Percentiles rank a stretch among this genome's conserved stretches.
Evolutionary conservation across 306 rosid species (phyloP).

Genomic region (Quercus berberidifolia): DNA sequence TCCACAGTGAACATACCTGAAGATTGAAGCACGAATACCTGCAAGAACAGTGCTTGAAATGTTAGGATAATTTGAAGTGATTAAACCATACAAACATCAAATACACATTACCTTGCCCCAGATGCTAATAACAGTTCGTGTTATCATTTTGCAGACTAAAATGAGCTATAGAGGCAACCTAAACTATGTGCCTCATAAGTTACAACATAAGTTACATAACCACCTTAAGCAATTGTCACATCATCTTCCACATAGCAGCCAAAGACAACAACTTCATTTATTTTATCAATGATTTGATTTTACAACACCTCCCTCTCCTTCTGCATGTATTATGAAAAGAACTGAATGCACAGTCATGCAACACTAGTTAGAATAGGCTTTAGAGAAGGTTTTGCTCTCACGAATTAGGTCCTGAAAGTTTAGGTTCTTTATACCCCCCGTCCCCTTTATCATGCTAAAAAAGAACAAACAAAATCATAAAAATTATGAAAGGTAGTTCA

Average conservation of each 20-base stretch:
- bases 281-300: too few relatives aligned
- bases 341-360: too few relatives aligned
- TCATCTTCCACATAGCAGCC: neutral
- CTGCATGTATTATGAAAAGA: too few relatives aligned
- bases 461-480: neutral
- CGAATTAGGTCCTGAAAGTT: too few relatives aligned
- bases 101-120: neutral
- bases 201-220: neutral
- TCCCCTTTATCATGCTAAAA: neutral
- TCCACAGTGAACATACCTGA: constrained; percentile 91
- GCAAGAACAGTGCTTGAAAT: constrained; percentile 33
- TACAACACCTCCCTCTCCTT: too few relatives aligned
- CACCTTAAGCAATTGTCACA: neutral
- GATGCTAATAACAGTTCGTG: neutral
- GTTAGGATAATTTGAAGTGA: neutral
- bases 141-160: neutral
- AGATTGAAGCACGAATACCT: constrained; percentile 92
- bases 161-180: neutral
- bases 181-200: neutral
- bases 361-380: too few relatives aligned
- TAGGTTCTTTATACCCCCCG: neutral
- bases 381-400: too few relatives aligned
- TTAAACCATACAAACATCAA: neutral
- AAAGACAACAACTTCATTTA: neutral
- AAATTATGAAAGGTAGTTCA: neutral